These are phyloP conservation scores for Elsinoe batatas DNA, from an alignment of 2,329 filamentous ascomycete species.

Conservation along the genomic window DNA sequence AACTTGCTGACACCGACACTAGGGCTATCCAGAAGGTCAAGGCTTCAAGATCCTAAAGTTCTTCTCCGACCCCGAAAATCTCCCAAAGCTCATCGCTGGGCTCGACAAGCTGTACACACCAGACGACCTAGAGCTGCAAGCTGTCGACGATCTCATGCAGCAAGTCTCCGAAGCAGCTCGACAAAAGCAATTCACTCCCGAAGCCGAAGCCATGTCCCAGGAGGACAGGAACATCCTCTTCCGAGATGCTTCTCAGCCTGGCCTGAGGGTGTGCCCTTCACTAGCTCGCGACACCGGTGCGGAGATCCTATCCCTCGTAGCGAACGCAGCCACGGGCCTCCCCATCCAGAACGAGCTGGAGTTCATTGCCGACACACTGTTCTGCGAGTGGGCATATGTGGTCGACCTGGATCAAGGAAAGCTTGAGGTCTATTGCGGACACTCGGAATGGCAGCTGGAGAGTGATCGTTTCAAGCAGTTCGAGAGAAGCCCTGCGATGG, in stretches of 20 bases:
- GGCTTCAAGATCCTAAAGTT: constrained; percentile 21
- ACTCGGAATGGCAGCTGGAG: neutral
- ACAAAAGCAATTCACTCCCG: neutral
- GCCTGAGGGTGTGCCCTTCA: neutral
- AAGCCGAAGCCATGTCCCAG: neutral
- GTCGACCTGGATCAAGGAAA: constrained; percentile 20
- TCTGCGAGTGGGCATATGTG: constrained; percentile 24
- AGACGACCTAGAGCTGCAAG: constrained; percentile 12
- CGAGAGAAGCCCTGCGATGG: neutral
- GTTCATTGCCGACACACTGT: constrained; percentile 19
- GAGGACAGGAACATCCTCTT: neutral
- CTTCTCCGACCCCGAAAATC: constrained; percentile 18
- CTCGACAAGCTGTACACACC: constrained; percentile 18
- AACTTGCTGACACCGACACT: neutral
- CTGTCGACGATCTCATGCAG: constrained; percentile 4
- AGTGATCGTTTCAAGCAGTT: neutral
- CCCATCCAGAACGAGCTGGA: constrained; percentile 15
- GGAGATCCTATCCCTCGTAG: neutral
- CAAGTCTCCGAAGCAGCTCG: neutral
- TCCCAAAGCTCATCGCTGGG: constrained; percentile 19
- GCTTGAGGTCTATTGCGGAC: constrained; percentile 14
- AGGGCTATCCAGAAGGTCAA: constrained; percentile 20
- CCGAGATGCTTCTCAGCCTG: neutral
- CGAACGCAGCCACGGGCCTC: neutral
- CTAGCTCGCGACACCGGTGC: constrained; percentile 13